phyloP scores from a whole-genome alignment of 164 flowering plant genomes.

The Sedum album region DNA sequence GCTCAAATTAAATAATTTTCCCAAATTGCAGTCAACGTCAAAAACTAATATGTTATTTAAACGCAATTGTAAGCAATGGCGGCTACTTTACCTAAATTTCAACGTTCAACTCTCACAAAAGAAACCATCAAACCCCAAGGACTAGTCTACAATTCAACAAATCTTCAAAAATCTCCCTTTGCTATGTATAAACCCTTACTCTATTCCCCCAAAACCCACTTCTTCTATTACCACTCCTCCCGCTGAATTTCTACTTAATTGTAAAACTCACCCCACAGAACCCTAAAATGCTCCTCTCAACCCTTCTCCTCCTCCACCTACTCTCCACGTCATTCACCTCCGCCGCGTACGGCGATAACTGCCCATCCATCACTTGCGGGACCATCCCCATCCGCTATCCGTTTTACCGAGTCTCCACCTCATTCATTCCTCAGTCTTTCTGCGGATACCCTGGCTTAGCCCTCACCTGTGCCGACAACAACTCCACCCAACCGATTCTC shows the following conservation, averaged over 20 bases:
- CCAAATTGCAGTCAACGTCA: too few relatives aligned
- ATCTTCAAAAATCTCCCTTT: background rate
- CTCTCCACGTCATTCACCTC: background rate
- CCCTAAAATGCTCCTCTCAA: background rate
- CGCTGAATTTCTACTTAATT: background rate
- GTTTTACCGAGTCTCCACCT: background rate
- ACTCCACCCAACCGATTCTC: background rate
- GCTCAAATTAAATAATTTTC: too few relatives aligned
- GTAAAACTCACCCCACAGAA: background rate
- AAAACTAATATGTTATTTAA: too few relatives aligned
- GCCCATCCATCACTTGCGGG: background rate
- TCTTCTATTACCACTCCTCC: background rate
- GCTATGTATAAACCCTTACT: background rate
- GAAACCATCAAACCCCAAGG: background rate
- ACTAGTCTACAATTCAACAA: background rate
- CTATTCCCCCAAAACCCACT: background rate
- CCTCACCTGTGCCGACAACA: slow-evolving; percentile 14
- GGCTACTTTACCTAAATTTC: too few relatives aligned
- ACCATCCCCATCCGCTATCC: background rate
- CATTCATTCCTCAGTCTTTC: background rate
- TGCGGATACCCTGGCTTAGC: slow-evolving; percentile 1
- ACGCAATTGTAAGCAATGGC: too few relatives aligned
- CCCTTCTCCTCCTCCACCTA: background rate
- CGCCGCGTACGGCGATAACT: background rate
- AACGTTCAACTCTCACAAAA: too few relatives aligned